Conservation (phyloP, 805 yeast species). For the Wickerhamiella australiensis region DNA sequence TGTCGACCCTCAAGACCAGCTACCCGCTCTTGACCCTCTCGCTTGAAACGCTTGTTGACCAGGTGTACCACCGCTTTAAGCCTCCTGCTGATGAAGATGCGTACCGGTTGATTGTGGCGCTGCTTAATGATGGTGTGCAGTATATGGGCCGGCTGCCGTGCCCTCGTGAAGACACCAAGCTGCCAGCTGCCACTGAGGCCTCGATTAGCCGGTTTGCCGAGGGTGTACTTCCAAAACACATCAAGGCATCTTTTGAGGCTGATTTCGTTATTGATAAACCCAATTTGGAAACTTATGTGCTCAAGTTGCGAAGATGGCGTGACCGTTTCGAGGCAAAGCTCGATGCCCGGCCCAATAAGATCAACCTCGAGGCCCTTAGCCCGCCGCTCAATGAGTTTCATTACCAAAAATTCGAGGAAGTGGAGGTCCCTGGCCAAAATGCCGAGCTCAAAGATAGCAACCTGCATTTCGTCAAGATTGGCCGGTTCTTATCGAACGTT, state of each 20-base stretch:
- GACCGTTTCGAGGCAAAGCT: constrained; percentile 82
- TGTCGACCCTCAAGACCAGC: constrained; percentile 91
- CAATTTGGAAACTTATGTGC: constrained; percentile 73
- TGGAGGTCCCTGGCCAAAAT: constrained; percentile 96
- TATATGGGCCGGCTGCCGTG: constrained; percentile 74
- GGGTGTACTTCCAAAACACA: constrained; percentile 77
- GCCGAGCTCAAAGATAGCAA: constrained; percentile 77
- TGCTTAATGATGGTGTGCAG: constrained; percentile 86
- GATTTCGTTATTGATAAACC: constrained; percentile 85
- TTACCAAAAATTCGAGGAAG: constrained; percentile 94
- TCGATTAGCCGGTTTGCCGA: constrained; percentile 84
- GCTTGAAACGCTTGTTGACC: constrained; percentile 89
- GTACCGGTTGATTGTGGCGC: constrained; percentile 81
- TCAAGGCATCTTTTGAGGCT: constrained; percentile 77
- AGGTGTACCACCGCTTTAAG: constrained; percentile 85
- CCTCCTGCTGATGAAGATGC: constrained; percentile 93
- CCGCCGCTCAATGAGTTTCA: constrained; percentile 96
- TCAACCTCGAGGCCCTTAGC: constrained; percentile 78
- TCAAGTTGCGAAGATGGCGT: constrained; percentile 80
- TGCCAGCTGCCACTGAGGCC: constrained; percentile 85
- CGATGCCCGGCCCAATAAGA: constrained; percentile 68
- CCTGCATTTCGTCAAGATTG: constrained; percentile 84
- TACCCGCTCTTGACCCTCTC: constrained; percentile 88
- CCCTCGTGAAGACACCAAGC: constrained; percentile 75
- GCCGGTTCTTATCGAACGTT: constrained; percentile 77